Base-by-base conservation (phyloP, 116 monocot species). In the Phalaenopsis hybrid region DNA sequence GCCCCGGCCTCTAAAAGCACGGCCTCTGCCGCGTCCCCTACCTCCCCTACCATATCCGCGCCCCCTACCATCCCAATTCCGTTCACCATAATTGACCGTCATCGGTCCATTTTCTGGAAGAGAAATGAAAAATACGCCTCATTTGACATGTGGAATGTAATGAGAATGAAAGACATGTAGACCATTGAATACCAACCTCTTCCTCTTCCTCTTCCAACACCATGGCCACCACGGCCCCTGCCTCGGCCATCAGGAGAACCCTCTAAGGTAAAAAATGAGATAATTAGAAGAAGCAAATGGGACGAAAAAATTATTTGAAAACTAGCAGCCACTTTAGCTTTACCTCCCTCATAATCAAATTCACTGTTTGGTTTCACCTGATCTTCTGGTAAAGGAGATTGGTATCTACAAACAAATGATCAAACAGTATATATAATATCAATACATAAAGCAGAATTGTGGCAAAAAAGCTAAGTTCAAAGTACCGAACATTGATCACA, bases 341-440 rank as follows among this genome's bases (percentile, higher is more conserved):
- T 88, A 93, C 93, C 93, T 88, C 84, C 93, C 81, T 86, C 91
- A 16, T 89, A 84, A 5, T 91, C 91, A 79, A 83, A 88, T 78
- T 93, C 91, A 74, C 73, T 73, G 78, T 79, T 83, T 75, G 91
- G 93, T 45, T 88, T 89, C 83, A 93, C 93, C 83, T 86, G 86
- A 82, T 89, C 93, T 59, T 58, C 46, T 0, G 93, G 88, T 65
- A 93, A 83, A 55, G 93, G 93, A 80, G 91, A 25, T 77, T 93
- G 93, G 73, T 93, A 93, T 58, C 93, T 93, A 79, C 43, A 33
- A 11, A 20, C 15, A 72, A 37, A 72, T 37, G 72, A 37, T 33
- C 15, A 2, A 72, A 37, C 72, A 72, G 72, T 20, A 63, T 63
- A 21, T n/a, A 63, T 63, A n/a, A 63, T 63, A 63, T n/a, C 7